Conservation (phyloP, 2,329 filamentous ascomycete species). For the Corynespora cassiicola region DNA sequence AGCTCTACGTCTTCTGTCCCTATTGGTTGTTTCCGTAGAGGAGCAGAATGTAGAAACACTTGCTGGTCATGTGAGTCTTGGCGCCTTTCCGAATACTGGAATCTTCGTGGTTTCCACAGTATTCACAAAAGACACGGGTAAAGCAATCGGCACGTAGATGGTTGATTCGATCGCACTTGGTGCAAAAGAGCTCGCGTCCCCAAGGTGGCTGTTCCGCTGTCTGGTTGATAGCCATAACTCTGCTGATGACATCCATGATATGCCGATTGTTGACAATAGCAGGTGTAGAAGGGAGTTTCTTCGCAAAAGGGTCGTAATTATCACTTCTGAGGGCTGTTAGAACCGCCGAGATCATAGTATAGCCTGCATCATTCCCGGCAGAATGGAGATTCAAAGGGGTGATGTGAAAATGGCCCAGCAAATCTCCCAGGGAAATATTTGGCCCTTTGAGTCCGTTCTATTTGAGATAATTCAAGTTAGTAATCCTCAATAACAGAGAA, state of each 20-base stretch:
- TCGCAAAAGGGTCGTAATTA: constrained; percentile 11
- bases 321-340: constrained; percentile 9
- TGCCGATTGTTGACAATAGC: constrained; percentile 1
- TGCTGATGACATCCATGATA: constrained; percentile 7
- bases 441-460: constrained; percentile 8
- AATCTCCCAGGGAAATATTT: constrained; percentile 14
- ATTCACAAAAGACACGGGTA: constrained; percentile 7
- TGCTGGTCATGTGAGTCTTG: no score
- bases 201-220: constrained; percentile 9
- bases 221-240: constrained; percentile 4
- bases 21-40: no score
- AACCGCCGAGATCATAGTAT: constrained; percentile 19
- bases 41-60: no score
- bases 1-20: no score
- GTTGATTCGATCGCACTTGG: constrained; percentile 14
- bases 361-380: constrained; percentile 22
- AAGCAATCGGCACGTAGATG: constrained; percentile 10
- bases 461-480: no score
- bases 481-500: no score
- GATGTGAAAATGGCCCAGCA: constrained; percentile 19
- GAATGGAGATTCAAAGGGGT: constrained; percentile 13
- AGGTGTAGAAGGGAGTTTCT: constrained; percentile 1
- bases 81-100: no score
- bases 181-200: constrained; percentile 11
- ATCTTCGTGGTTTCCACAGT: constrained; percentile 6